Evolutionary conservation across 1,139 yeast species (phyloP).

Genomic region (Scheffersomyces titani): DNA sequence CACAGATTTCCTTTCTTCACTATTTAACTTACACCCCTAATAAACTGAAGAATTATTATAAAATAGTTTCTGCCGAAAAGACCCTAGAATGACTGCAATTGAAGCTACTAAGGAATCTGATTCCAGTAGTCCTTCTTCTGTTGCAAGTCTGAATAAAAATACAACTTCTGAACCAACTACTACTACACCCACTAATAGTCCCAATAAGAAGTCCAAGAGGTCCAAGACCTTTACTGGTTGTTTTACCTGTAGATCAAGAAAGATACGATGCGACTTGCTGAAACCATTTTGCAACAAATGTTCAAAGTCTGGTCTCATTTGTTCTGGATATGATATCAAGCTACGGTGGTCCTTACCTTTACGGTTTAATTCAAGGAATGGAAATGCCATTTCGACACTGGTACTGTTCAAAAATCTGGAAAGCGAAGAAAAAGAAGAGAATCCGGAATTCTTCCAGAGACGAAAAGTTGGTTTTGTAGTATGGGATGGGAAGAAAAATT

Average conservation of each 20-base stretch:
- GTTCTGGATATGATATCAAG: constrained; percentile 84
- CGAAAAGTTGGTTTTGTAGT: constrained; percentile 75
- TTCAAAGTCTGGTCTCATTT: constrained; percentile 49
- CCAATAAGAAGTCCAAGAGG: constrained; percentile 14
- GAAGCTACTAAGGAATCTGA: background rate
- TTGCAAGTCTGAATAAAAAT: background rate
- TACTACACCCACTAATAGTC: background rate
- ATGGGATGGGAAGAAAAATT: constrained; percentile 45
- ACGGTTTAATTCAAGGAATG: constrained; percentile 38
- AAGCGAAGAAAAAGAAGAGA: constrained; percentile 11
- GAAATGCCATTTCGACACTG: constrained; percentile 26
- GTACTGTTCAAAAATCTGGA: constrained; percentile 23
- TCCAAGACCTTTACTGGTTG: constrained; percentile 53
- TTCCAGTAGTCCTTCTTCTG: background rate
- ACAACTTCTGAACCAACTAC: background rate
- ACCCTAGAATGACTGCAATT: background rate
- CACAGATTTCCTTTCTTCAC: background rate
- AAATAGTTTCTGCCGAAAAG: background rate
- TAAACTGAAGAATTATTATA: background rate
- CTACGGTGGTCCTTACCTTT: constrained; percentile 73
- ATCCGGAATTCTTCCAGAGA: constrained; percentile 58
- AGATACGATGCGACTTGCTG: constrained; percentile 49
- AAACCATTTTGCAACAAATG: constrained; percentile 49
- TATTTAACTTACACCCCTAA: background rate
- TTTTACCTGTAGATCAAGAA: constrained; percentile 51